Base-by-base conservation (phyloP, 805 yeast species). In the Lachancea kluyveri region DNA sequence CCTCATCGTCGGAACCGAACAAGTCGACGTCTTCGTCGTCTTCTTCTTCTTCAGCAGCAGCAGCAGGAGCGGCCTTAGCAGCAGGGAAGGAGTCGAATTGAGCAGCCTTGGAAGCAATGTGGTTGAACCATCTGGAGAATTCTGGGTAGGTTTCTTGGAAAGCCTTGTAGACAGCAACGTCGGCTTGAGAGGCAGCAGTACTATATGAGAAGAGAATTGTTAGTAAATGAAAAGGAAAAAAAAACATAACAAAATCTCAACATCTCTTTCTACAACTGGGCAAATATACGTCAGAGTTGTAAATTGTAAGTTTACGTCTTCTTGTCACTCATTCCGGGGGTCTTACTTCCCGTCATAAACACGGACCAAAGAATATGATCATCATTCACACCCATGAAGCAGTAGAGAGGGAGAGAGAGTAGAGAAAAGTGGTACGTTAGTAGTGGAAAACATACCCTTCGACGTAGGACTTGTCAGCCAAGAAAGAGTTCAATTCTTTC, bases 91-190 rank as follows among this genome's bases (percentile, higher is more conserved):
- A 56, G 46, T 68, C 76, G 60, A 86, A 86, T 66, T 86, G 94
- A 56, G 74, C 86, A 50, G 87, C 72, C 77, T 77, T 83, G 42
- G 96, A 79, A 65, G 94, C 92, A 62, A 90, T 82, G 83, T 90
- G 96, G 81, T 85, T 85, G 77, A 82, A 86, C 96, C 96, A 92
- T 77, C 97, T 88, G 62, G 95, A 70, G 62, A 87, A 87, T 67
- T 83, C 79, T 67, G 96, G 96, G 84, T 68, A 90, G 67, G 80
- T 68, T 58, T 73, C 60, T 74, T 87, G 87, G 82, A 79, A 90
- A 68, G 96, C 87, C 75, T 85, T 77, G 90, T 79, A 90, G 57
- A 76, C 86, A 54, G 88, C 65, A 46, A 83, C 97, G 64, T 90
- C 97, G 62, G 96, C 95, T 72, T 86, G 95, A 57, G 96, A 70